Base-by-base conservation (phyloP, 305 asterid genomes). In the Fraxinus dipetala region DNA sequence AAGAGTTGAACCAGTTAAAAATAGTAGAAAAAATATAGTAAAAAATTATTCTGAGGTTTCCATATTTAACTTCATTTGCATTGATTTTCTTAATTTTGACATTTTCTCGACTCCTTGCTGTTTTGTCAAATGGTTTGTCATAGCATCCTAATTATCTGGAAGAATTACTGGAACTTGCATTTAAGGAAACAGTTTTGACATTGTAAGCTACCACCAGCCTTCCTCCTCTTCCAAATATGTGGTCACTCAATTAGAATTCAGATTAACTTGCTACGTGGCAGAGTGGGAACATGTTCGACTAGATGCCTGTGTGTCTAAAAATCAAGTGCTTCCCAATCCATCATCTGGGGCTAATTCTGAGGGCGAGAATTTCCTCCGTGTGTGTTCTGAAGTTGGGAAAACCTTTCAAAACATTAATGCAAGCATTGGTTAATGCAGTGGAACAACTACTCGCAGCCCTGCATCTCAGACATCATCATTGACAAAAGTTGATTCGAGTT, bases 131-230 rank as follows among this genome's bases (percentile, higher is more conserved):
- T 91, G 97, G 97, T 90, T 93, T 11, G 83, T 88, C 14, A 92
- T 89, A 78, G 94, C 97, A 51, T 83, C 93, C 73, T 79, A 87
- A 14, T 82, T 91, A 24, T 89, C 91, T 3, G 95, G 93, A 80
- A 92, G 89, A 92, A 92, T 43, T 88, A 87, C 84, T 92, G 93
- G 93, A 92, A 92, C 90, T 85, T 94, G 0, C 91, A 86, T 85
- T 72, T 91, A 85, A 89, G 87, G 88, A 91, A 89, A 76, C 90
- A 89, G 18, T 43, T 83, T 36, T 13, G 28, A 28, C 38, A 72
- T n/a, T 31, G 59, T 79, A 78, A 72, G 5, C 61, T 74, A 40
- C 48, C 11, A 85, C 75, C 87, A 81, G 65, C 84, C 85, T 13
- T 75, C 87, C 4, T 54, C 86, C 35, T 56, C 87, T 67, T 79